phyloP scores from a whole-genome alignment of 768 basidiomycete species.

The Rossbeevera mucosa region DNA sequence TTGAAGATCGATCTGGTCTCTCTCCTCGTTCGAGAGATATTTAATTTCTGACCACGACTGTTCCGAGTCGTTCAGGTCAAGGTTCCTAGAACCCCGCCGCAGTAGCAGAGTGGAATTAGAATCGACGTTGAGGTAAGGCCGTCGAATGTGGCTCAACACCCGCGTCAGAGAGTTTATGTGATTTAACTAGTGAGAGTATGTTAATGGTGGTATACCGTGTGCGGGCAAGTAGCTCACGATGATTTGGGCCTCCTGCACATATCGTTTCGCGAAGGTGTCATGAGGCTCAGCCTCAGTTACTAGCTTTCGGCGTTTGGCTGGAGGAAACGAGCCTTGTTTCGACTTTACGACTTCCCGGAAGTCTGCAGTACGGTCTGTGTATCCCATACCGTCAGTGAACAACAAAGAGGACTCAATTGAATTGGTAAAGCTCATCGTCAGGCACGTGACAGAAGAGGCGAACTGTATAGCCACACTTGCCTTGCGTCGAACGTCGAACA shows the following conservation, averaged over 20 bases:
- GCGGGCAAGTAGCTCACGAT: constrained; percentile 45
- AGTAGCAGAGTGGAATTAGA: constrained; percentile 47
- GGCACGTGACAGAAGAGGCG: constrained; percentile 22
- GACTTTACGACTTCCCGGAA: constrained; percentile 52
- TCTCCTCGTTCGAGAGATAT: constrained; percentile 81
- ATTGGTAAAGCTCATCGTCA: neutral
- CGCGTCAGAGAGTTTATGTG: constrained; percentile 66
- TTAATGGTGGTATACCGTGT: too few species aligned
- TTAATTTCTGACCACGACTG: constrained; percentile 61
- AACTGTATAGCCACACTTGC: neutral
- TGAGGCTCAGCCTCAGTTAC: constrained; percentile 35
- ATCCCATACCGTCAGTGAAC: constrained; percentile 43
- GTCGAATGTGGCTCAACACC: constrained; percentile 73
- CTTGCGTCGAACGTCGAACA: neutral
- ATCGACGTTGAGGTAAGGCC: constrained; percentile 83
- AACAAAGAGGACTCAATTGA: neutral
- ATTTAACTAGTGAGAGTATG: constrained; percentile 46
- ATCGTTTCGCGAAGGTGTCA: constrained; percentile 55
- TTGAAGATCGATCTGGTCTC: constrained; percentile 94
- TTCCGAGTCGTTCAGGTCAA: constrained; percentile 52
- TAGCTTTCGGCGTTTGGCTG: constrained; percentile 50
- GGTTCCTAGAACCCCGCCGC: constrained; percentile 45
- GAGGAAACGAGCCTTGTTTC: constrained; percentile 39
- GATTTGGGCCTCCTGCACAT: constrained; percentile 69
- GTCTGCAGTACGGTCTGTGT: constrained; percentile 55